A percentile compares a stretch with the other conserved stretches of the same genome.
These are phyloP conservation scores for Tolypocladium endophyticum DNA, from an alignment of 2,329 filamentous ascomycete genomes.

Conservation along the genomic window DNA sequence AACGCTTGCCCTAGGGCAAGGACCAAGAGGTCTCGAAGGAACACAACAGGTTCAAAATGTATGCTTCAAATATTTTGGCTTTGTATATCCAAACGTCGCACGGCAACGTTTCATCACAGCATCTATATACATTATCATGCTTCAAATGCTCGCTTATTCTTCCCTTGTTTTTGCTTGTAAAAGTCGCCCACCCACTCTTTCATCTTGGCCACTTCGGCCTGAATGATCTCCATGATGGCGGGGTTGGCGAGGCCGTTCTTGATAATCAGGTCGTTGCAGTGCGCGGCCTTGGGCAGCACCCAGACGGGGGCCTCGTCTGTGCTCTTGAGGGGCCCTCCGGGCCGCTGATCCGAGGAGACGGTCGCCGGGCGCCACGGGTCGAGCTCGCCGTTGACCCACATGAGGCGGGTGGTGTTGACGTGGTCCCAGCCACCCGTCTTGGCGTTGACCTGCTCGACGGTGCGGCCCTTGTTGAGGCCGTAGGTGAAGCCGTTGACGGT, in stretches of 20 bases:
- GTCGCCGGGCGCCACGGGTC: constrained; percentile 50
- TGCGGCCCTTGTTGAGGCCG: constrained; percentile 32
- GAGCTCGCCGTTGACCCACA: constrained; percentile 47
- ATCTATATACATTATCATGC: not conserved
- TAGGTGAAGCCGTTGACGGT: constrained; percentile 36
- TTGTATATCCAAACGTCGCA: not conserved
- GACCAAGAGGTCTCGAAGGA: too few relatives aligned
- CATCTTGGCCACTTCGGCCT: constrained; percentile 36
- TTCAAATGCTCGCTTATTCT: not conserved
- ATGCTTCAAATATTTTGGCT: too few relatives aligned
- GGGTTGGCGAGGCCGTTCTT: constrained; percentile 33
- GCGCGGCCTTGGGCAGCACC: constrained; percentile 41
- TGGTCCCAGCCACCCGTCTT: constrained; percentile 46
- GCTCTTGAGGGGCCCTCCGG: constrained; percentile 40
- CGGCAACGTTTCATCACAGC: not conserved
- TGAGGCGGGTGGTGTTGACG: constrained; percentile 38
- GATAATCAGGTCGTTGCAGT: constrained; percentile 43
- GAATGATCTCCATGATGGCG: constrained; percentile 12
- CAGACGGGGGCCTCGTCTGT: constrained; percentile 37
- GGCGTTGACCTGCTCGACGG: constrained; percentile 36
- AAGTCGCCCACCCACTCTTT: constrained; percentile 43
- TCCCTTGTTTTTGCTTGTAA: constrained; percentile 12
- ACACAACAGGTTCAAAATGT: too few relatives aligned
- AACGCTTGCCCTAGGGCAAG: not conserved
- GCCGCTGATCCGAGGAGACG: constrained; percentile 40